Evolutionary conservation across 305 asterid genomes (phyloP).

Genomic region (Caryopteris hybrid): DNA sequence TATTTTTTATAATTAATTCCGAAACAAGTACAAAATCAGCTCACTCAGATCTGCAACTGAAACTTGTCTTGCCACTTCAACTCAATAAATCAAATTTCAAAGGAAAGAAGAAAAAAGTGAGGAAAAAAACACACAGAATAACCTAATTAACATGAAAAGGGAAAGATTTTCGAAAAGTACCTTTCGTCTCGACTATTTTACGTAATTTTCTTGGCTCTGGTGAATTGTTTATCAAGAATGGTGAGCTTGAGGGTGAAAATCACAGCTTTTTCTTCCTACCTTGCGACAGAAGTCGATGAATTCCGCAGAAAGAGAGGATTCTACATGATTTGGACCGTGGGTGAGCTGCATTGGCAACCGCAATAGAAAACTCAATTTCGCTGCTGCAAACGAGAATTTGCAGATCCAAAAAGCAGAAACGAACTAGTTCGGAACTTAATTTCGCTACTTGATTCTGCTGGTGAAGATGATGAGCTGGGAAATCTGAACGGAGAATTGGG

Average conservation of each 20-base stretch:
- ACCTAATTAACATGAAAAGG: background rate
- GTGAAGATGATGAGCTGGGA: background rate
- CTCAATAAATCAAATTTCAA: background rate
- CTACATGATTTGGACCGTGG: background rate
- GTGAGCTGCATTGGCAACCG: slow-evolving; percentile 6
- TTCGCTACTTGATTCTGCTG: background rate
- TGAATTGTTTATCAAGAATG: slow-evolving; percentile 13
- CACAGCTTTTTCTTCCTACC: slow-evolving; percentile 18
- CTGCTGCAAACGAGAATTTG: background rate
- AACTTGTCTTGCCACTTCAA: background rate
- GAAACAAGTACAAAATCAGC: slow-evolving; percentile 5
- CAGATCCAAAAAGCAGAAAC: background rate
- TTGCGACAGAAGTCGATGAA: slow-evolving; percentile 1
- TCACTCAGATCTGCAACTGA: slow-evolving; percentile 22
- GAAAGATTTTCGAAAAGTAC: slow-evolving; percentile 12
- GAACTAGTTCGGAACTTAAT: background rate
- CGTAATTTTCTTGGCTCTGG: background rate
- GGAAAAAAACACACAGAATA: background rate
- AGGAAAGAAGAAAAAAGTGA: background rate
- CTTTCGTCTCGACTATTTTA: background rate
- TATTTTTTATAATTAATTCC: background rate
- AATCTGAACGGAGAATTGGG: background rate
- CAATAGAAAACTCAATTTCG: background rate
- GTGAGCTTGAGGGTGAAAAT: slow-evolving; percentile 11
- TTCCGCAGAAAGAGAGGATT: background rate